A percentile compares a stretch with the other conserved stretches of the same genome.
Conservation (phyloP, 805 yeast genomes). For the Candida maesae region DNA sequence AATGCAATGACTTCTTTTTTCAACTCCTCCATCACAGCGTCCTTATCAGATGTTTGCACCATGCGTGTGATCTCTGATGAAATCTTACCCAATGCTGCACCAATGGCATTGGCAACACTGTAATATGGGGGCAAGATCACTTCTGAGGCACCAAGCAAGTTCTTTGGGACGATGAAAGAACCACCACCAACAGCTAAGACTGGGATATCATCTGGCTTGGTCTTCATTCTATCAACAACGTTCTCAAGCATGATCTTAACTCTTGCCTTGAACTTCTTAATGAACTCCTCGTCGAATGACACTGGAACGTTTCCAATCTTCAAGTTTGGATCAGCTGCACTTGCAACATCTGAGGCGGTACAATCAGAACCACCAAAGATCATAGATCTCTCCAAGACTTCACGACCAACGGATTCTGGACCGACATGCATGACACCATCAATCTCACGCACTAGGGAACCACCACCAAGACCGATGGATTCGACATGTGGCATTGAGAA, state of each 20-base stretch:
- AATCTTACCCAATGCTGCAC: constrained; percentile 45
- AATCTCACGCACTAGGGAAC: constrained; percentile 37
- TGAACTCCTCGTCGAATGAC: constrained; percentile 3
- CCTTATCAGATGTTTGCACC: constrained; percentile 14
- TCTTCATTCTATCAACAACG: constrained; percentile 43
- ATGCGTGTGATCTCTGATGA: constrained; percentile 24
- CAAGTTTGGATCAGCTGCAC: constrained; percentile 18
- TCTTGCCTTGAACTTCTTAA: constrained; percentile 13
- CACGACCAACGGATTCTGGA: constrained; percentile 46
- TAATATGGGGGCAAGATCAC: constrained; percentile 39
- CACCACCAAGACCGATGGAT: constrained; percentile 48
- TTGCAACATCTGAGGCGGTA: constrained; percentile 39
- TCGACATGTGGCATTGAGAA: constrained; percentile 50
- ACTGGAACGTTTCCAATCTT: constrained; percentile 5
- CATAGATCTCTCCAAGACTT: constrained; percentile 28
- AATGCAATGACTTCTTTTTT: constrained; percentile 19
- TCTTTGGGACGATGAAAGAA: constrained; percentile 40
- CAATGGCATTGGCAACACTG: constrained; percentile 48
- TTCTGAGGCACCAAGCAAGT: constrained; percentile 38
- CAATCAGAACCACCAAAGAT: constrained; percentile 41
- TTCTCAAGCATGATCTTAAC: constrained; percentile 30
- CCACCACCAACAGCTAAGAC: constrained; percentile 49
- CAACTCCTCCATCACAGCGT: constrained; percentile 19
- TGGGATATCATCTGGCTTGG: constrained; percentile 40
- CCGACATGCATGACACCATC: constrained; percentile 34